Base-by-base conservation (phyloP, 2,329 filamentous ascomycete genomes). In the Westerdykella sp. region DNA sequence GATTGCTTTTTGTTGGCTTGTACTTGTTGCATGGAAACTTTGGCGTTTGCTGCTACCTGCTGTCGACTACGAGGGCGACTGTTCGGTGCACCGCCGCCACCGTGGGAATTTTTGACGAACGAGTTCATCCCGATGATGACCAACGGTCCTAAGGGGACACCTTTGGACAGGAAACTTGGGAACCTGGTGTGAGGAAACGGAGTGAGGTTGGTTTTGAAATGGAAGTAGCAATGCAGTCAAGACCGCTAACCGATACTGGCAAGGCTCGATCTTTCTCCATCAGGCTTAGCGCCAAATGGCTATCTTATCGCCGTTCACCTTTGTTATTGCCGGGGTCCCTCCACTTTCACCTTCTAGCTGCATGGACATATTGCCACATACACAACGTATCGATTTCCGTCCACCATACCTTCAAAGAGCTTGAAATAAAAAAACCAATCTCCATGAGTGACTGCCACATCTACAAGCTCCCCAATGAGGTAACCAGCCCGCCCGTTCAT, bases 401-500 rank as follows among this genome's bases (percentile, higher is more conserved):
- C 39, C 47, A 18, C 37, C 30, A 7, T 11, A 32, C 12, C 23
- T 22, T 15, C n/a, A 32, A 28, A 28, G 25, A 21, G 18, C 18
- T 21, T 21, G 25, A 28, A 28, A 9, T 9, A 5, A 9, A 10
- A 10, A 28, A 28, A 4, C 25, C 4, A 5, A 10, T 28, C 25
- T 12, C 11, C 25, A 65, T 65, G 60, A 34, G 39, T 34, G 51
- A 55, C 32, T 65, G 62, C 28, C 50, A 62, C 35, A 47, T 68
- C 13, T 62, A 64, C 42, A 59, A 54, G 34, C 60, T 69, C 23
- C 66, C 66, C 13, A 69, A 68, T 42, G 66, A 68, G 55, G 65
- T 59, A 55, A 34, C 42, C 42, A 34, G 13, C 22, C 15, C 21
- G 7, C 31, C 22, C 31, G 22, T n/a, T 15, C 11, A 22, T 34